Evolutionary conservation across 2,329 filamentous ascomycete species (phyloP), one percentile per base, ranked within the genome.

Genomic region (Ophiostoma sp.): DNA sequence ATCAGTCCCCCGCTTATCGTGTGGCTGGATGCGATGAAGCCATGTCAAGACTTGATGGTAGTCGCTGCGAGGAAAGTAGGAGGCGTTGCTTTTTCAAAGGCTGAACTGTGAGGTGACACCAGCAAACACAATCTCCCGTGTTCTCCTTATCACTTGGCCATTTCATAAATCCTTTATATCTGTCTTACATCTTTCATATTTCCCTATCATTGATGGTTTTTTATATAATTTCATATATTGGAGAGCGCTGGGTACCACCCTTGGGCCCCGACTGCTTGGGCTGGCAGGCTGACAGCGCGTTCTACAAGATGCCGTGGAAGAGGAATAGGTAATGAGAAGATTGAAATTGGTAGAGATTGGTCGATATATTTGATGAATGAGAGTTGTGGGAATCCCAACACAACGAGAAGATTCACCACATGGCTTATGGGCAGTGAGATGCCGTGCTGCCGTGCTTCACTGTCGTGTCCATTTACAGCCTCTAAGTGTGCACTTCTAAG

Each of bases 271-370:
- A 54, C 48, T 54, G 48, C 4, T 23, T 60, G 54, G 23, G 54
- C 23, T 60, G 54, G 54, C 27, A 60, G 54, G 4, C 15, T 33
- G 54, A 23, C n/a, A 60, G 23, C 10, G 13, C 54, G 54, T 60
- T 60, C 27, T 60, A 60, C 54, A 60, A 60, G 54, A 60, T 60
- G 54, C 54, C 11, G 54, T 33, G 54, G 54, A 60, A 60, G 54
- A 27, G 54, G 27, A 31, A 31, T 3, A 20, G 15, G 41, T 6
- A 17, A 44, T 44, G 41, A 20, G 15, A 44, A 44, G 15, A 13
- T 15, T 11, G 15, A 44, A 13, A 6, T 17, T 5, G 15, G 41
- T 44, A 17, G 41, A 20, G 5, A 39, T 39, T 39, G 36, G 1
- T 44, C 27, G 3, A 44, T 6, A 15, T 17, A 10, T 44, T 15